Percentiles rank a stretch among this genome's conserved stretches.
Evolutionary conservation across 2,329 filamentous ascomycete species (phyloP).

Genomic region (Fusarium vanettenii): DNA sequence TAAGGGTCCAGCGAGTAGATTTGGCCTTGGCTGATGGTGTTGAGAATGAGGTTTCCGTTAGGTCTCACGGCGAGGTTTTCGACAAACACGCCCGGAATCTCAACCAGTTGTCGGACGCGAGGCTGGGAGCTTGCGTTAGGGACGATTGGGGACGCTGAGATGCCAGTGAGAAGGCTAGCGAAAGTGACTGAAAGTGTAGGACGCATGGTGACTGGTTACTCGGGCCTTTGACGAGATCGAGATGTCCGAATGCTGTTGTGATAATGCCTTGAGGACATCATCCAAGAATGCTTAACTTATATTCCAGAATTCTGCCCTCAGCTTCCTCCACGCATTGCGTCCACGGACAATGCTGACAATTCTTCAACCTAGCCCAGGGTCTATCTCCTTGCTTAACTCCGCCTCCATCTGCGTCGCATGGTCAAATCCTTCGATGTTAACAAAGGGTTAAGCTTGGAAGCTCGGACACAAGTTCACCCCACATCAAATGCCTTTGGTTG

Average conservation of each 20-base stretch:
- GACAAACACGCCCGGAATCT: not conserved
- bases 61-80: conserved; percentile 6
- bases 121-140: not conserved
- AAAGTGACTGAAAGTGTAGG: not conserved
- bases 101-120: not conserved
- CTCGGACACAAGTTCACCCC: not conserved
- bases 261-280: too few relatives aligned
- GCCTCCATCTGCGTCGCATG: not conserved
- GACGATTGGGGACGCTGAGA: not conserved
- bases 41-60: conserved; percentile 17
- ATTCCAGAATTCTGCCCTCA: fast-evolving
- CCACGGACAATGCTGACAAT: not conserved
- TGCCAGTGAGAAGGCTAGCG: fast-evolving
- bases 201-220: not conserved
- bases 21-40: not conserved
- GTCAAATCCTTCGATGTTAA: not conserved
- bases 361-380: fast-evolving
- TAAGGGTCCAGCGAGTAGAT: not conserved
- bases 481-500: not conserved
- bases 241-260: not conserved
- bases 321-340: not conserved
- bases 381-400: not conserved
- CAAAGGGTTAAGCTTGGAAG: not conserved
- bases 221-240: not conserved
- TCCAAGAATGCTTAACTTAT: too few relatives aligned